Base-by-base conservation (phyloP, 2,329 filamentous ascomycete genomes). In the Nigrograna mackinnonii region DNA sequence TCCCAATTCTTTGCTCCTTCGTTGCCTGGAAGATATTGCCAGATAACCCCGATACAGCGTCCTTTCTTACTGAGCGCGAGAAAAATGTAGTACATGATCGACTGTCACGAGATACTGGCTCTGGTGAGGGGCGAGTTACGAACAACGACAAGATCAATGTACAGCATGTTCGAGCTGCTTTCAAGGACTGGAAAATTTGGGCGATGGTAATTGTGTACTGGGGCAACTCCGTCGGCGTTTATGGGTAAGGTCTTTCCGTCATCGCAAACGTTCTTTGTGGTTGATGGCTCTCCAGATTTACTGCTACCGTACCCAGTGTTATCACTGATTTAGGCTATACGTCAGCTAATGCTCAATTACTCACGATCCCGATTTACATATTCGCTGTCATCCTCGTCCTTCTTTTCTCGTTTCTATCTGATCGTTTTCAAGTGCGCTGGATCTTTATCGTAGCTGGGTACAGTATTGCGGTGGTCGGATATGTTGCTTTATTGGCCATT, bases 1-100 rank as follows among this genome's bases (percentile, higher is more conserved):
- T 81, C 0, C 89, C 87, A 0, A 73, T 89, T 1, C 2, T 87
- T 2, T 74, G 87, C 22, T 87, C 84, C 2, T 42, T 85, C 6
- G 7, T 20, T 14, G 6, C 30, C 7, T 20, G 12, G n/a, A 20
- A 20, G 22, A 26, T 18, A 12, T 22, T 38, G 14, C 36, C 36
- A 13, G 36, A 38, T 30, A 12, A 6, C 19, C 36, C 36, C 20
- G 36, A 16, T 6, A n/a, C 6, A 30, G 36, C 36, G 13, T 7
- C 6, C 7, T 39, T 40, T 20, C 18, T 40, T 9, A 9, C 6
- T 6, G 7, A 17, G 12, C 18, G 26, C 12, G 37, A 40, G 37
- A 21, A 18, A 20, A 9, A 7, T 9, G 34, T 40, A n/a, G 12
- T 40, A 5, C 7, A 6, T 6, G 7, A 12, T 9, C 24, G 37